These are phyloP conservation scores for Candida maesae DNA, from an alignment of 805 yeast species.

Conservation along the genomic window DNA sequence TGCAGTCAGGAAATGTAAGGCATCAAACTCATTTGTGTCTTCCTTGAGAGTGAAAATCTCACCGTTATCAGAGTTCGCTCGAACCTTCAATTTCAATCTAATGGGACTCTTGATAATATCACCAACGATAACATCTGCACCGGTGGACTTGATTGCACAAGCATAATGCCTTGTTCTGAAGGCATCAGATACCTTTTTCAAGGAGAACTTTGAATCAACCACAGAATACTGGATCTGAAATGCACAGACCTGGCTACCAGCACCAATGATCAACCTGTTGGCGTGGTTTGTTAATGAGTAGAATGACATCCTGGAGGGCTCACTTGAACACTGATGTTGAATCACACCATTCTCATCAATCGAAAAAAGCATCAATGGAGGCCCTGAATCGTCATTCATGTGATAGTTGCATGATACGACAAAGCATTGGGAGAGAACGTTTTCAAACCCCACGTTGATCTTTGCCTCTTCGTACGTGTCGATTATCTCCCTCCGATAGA, in stretches of 20 bases:
- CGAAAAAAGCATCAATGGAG: slow-evolving; percentile 32
- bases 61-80: slow-evolving; percentile 10
- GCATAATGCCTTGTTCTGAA: slow-evolving; percentile 12
- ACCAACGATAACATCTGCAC: slow-evolving; percentile 21
- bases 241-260: slow-evolving; percentile 30
- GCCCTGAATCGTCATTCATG: slow-evolving; percentile 28
- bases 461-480: slow-evolving; percentile 24
- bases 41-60: slow-evolving; percentile 15
- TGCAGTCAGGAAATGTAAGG: slow-evolving; percentile 14
- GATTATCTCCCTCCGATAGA: slow-evolving; percentile 19
- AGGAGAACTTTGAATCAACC: slow-evolving; percentile 31
- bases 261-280: slow-evolving; percentile 29
- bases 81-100: slow-evolving; percentile 14
- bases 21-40: slow-evolving; percentile 4
- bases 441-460: slow-evolving; percentile 30
- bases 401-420: slow-evolving; percentile 33
- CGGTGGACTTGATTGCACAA: slow-evolving; percentile 17
- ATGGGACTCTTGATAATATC: slow-evolving; percentile 17
- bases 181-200: slow-evolving; percentile 25
- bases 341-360: slow-evolving; percentile 34
- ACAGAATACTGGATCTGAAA: slow-evolving; percentile 32
- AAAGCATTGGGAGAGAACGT: slow-evolving; percentile 34
- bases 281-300: slow-evolving; percentile 28
- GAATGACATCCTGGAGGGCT: slow-evolving; percentile 19
- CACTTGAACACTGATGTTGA: slow-evolving; percentile 24